These are phyloP conservation scores for Xylariaceae sp. DNA, from an alignment of 2,329 filamentous ascomycete species.

Conservation along the genomic window DNA sequence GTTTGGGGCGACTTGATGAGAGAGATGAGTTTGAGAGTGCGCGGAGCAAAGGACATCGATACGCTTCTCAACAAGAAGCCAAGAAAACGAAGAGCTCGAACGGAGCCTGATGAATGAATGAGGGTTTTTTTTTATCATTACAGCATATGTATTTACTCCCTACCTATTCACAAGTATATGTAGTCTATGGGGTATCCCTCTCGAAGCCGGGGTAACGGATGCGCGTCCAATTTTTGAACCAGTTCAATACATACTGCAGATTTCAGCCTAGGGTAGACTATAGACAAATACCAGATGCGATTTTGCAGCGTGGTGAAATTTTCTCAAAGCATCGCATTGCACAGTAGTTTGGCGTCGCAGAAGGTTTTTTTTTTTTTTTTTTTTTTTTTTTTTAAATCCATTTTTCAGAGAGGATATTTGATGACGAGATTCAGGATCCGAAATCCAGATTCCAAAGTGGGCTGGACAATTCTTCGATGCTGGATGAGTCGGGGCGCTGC, in stretches of 20 bases:
- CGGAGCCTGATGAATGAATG: constrained; percentile 15
- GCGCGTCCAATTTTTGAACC: no score
- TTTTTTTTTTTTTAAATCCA: constrained; percentile 12
- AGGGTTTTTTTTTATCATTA: neutral
- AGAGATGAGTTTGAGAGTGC: constrained; percentile 74
- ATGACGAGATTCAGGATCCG: constrained; percentile 17
- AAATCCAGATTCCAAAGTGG: constrained; percentile 17
- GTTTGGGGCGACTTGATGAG: constrained; percentile 80
- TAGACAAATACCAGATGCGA: no score
- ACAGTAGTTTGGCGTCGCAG: constrained; percentile 14
- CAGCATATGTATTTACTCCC: neutral
- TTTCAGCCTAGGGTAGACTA: no score
- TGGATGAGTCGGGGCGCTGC: constrained; percentile 18
- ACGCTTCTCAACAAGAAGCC: constrained; percentile 67
- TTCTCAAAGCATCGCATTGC: neutral
- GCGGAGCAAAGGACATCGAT: constrained; percentile 71
- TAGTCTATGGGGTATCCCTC: no score
- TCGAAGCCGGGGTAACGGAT: no score
- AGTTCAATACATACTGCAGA: no score
- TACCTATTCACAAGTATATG: no score
- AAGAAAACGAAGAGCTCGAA: constrained; percentile 33
- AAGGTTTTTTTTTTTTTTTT: constrained; percentile 16
- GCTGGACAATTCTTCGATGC: constrained; percentile 6
- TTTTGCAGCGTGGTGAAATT: neutral
- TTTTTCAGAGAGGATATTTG: no score